phyloP scores from a whole-genome alignment of 495 filamentous ascomycete genomes.

The Podospora comata region DNA sequence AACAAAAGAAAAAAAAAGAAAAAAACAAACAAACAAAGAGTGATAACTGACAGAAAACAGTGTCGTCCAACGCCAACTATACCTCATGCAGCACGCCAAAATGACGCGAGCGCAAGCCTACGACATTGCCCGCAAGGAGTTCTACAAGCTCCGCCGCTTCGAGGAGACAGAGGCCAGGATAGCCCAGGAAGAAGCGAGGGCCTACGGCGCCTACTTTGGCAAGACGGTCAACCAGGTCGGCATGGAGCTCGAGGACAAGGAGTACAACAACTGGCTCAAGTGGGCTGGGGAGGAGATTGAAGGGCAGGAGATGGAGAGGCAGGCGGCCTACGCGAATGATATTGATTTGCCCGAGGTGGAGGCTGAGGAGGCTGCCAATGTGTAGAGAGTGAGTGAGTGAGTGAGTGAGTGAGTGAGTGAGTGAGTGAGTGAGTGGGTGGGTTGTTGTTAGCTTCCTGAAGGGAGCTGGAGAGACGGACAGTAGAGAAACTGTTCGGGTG shows the following conservation, averaged over 20 bases:
- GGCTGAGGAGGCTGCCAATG: constrained; percentile 10
- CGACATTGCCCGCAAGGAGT: constrained; percentile 82
- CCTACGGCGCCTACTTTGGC: constrained; percentile 83
- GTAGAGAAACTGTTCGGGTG: background rate
- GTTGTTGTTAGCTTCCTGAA: background rate
- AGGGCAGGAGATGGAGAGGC: constrained; percentile 42
- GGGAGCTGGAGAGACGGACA: background rate
- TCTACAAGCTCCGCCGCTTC: constrained; percentile 76
- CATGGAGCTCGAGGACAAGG: constrained; percentile 75
- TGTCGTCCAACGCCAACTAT: constrained; percentile 89
- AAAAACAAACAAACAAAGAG: background rate
- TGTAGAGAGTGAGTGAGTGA: constrained; percentile 13
- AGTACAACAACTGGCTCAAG: constrained; percentile 74
- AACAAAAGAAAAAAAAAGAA: no score
- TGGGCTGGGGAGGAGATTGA: constrained; percentile 61
- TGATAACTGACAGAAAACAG: constrained; percentile 42
- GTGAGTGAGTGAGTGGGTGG: background rate
- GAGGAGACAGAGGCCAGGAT: constrained; percentile 82
- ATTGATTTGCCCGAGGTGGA: constrained; percentile 21
- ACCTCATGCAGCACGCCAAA: constrained; percentile 62
- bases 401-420: background rate
- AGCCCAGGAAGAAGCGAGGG: constrained; percentile 81
- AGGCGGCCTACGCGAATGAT: constrained; percentile 44
- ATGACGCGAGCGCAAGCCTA: constrained; percentile 70
- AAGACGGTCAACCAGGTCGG: constrained; percentile 68